Evolutionary conservation across 2,329 filamentous ascomycete genomes (phyloP), one percentile per base, ranked within the genome.

Genomic region (Beauveria sp.): DNA sequence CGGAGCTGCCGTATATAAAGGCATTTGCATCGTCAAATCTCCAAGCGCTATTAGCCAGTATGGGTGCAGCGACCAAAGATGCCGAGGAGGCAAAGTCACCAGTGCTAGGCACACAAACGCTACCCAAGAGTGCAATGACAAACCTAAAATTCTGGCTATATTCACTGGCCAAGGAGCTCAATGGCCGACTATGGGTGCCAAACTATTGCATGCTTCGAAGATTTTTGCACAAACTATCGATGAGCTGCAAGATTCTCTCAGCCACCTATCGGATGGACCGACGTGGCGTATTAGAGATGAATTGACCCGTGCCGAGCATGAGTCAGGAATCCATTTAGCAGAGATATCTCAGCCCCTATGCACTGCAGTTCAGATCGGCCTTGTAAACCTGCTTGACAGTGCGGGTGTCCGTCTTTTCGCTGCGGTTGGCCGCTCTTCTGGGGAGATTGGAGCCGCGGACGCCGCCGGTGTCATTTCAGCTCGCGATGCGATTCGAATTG

Each of bases 361-460:
- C 34, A 73, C 71, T 1, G 71, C 68, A 0, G 40, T 73, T 0
- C 67, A 73, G 56, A 61, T 71, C 3, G 61, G 67, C 1, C 59
- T 73, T 0, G 66, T 72, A 7, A 67, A 72, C 7, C 58, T 70
- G 2, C 63, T 73, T 0, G 40, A 59, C 0, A 62, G 66, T 0
- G 72, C 71, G 4, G 72, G 72, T 3, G 59, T 80, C 22, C 48
- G 55, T 0, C 71, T 76, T 8, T 41, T 62, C 2, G 71, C 70
- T 1, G 76, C 78, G 0, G 71, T 79, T 3, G 79, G 80, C 3
- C 80, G 82, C 64, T 80, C 78, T 0, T 77, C 75, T 0, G 80
- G 80, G 1, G 80, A 82, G 63, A 81, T 82, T 18, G 78, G 68
- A 0, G 79, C 79, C 0, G 80, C 77, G 0, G 83, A 80, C 63